Evolutionary conservation across 2,329 filamentous ascomycete species (phyloP).

Genomic region (Neofusicoccum sp.): DNA sequence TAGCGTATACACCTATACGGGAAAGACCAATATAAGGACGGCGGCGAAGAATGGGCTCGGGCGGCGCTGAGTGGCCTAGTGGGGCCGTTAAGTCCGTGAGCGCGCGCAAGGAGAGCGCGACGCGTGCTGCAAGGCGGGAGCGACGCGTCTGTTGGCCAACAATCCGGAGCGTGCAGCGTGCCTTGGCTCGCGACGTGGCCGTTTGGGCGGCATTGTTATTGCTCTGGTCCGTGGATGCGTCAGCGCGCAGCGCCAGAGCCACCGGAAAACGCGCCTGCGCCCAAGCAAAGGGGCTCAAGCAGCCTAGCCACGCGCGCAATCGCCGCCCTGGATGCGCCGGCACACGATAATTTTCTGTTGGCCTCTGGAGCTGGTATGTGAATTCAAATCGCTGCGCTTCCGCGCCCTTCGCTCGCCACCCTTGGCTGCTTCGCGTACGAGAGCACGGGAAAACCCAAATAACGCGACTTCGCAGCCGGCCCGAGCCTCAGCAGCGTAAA

Average conservation of each 20-base stretch:
- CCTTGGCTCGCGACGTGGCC: background rate
- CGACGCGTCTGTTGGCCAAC: conserved; percentile 20
- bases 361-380: background rate
- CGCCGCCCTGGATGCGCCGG: background rate
- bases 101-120: conserved; percentile 21
- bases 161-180: conserved; percentile 11
- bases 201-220: background rate
- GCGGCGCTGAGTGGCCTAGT: conserved; percentile 4
- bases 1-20: background rate
- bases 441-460: conserved; percentile 21
- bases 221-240: background rate
- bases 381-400: background rate
- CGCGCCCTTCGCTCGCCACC: conserved; percentile 16
- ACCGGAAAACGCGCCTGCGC: background rate
- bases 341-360: conserved; percentile 3
- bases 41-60: conserved; percentile 7
- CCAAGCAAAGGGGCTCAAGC: background rate
- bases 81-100: conserved; percentile 7
- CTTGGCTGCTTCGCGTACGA: conserved; percentile 17
- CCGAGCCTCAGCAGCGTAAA: conserved; percentile 22
- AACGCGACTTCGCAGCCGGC: conserved; percentile 20
- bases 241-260: background rate
- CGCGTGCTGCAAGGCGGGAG: conserved; percentile 21
- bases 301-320: background rate
- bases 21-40: background rate